Evolutionary conservation across 371 early-diverging fungal species (phyloP), one percentile per base, ranked within the genome.

Genomic region (Circinella umbellata): DNA sequence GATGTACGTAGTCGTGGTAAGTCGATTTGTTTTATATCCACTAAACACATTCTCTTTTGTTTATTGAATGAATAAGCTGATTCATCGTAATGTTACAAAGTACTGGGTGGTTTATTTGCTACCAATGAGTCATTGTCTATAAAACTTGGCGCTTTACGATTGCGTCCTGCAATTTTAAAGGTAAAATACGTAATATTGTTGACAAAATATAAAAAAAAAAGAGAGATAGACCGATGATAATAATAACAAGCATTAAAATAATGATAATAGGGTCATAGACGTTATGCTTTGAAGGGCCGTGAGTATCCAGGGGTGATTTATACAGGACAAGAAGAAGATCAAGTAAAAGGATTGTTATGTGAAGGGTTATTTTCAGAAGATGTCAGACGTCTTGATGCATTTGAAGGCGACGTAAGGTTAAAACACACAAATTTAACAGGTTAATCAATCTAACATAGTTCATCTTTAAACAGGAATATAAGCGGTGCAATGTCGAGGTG

Each of bases 321-420:
- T 9, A 78, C 81, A 11, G 76, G 66, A 8, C 64, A 69, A 6
- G 35, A 63, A 0, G 68, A 72, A 13, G 75, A 78, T 65, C 61
- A 46, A 27, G 78, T 83, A 4, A 6, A 10, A 38, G 83, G 83
- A 34, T 46, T 79, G 0, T 39, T 79, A 4, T 77, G 78, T 34
- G 74, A 75, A 71, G 76, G 78, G 7, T 63, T 83, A 17, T 57
- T 62, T 61, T 53, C 48, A 13, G 17, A 55, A 18, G 80, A 83
- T 63, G 53, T 83, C 3, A 49, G 63, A 27, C 69, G 75, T 37
- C 59, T 83, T 14, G 83, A 83, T 71, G 63, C 64, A 0, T 83
- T 76, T 73, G 83, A 83, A 70, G 83, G 83, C 51, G 74, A 77
- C 18, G 83, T 83, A 76, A 69, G 66, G 14, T 42, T 10, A 1